Percentiles rank a stretch among this genome's conserved stretches.
These are phyloP conservation scores for Globisporangium uncinulatum DNA, from an alignment of 352 stramenopile species.

Conservation along the genomic window DNA sequence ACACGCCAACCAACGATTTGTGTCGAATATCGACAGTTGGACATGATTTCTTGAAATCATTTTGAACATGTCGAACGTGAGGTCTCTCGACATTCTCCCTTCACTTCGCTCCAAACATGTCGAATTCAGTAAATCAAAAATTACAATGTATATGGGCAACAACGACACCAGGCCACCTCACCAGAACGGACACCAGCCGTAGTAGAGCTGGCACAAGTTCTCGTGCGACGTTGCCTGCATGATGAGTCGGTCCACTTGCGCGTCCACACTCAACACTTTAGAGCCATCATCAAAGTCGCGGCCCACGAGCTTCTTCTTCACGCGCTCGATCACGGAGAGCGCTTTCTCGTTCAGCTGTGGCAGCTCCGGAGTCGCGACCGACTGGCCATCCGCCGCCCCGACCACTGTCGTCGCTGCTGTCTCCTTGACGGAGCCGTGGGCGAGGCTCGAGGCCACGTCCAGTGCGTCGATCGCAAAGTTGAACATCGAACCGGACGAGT, in stretches of 20 bases:
- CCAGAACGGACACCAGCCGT: conserved; percentile 96
- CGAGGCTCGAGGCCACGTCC: conserved; percentile 37
- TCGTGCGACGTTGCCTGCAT: conserved; percentile 97
- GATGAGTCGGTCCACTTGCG: conserved; percentile 98
- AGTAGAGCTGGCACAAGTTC: conserved; percentile 99
- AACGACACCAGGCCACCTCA: conserved; percentile 13
- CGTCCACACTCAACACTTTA: conserved; percentile 74
- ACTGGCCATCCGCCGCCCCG: conserved; percentile 46
- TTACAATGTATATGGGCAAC: no score
- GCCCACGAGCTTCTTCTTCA: conserved; percentile 99
- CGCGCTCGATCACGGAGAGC: conserved; percentile 94
- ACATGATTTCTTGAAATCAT: no score
- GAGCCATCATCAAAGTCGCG: conserved; percentile 94
- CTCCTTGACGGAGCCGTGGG: conserved; percentile 63
- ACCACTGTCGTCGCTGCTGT: conserved; percentile 39
- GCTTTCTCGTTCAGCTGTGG: conserved; percentile 88
- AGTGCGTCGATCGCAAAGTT: conserved; percentile 58
- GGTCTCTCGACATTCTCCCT: no score
- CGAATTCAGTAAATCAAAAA: no score
- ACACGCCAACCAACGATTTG: not conserved
- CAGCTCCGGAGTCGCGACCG: conserved; percentile 51
- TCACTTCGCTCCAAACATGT: no score
- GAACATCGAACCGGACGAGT: conserved; percentile 66
- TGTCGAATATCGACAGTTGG: not conserved
- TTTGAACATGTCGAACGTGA: no score